These are phyloP conservation scores for Vanderwaltozyma yarrowii DNA, from an alignment of 805 yeast species.

Conservation along the genomic window DNA sequence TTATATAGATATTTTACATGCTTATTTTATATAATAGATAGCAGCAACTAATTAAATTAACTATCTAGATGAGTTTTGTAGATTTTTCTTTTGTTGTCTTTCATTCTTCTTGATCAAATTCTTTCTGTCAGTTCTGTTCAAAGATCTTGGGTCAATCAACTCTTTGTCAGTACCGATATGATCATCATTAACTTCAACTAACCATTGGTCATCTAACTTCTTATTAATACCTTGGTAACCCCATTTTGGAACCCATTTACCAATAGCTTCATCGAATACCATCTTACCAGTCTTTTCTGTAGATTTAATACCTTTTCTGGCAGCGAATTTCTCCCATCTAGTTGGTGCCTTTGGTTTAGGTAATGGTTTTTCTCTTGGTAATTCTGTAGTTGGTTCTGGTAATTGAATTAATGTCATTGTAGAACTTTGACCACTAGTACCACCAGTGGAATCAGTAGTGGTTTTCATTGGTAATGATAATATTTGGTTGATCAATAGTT, in stretches of 20 bases:
- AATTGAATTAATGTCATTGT: conserved; percentile 73
- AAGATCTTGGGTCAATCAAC: conserved; percentile 76
- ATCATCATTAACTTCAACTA: conserved; percentile 83
- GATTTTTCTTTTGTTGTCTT: conserved; percentile 85
- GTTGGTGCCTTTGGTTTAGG: conserved; percentile 90
- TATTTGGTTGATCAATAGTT: conserved; percentile 80
- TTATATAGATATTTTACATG: too few relatives aligned
- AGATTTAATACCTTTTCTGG: conserved; percentile 86
- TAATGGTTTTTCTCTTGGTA: conserved; percentile 92
- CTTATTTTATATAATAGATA: too few relatives aligned
- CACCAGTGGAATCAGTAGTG: conserved; percentile 62
- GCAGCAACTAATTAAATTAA: too few relatives aligned
- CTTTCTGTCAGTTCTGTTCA: conserved; percentile 76
- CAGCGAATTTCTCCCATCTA: conserved; percentile 95
- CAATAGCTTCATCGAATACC: conserved; percentile 79
- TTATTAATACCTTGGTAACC: conserved; percentile 94
- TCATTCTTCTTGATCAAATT: conserved; percentile 47
- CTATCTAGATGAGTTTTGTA: conserved; percentile 12
- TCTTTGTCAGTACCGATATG: conserved; percentile 50
- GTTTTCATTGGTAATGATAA: conserved; percentile 81
- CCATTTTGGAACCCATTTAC: conserved; percentile 98
- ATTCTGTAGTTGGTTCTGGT: conserved; percentile 70
- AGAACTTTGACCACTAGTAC: conserved; percentile 46
- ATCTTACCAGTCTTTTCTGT: conserved; percentile 83
- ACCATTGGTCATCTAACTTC: conserved; percentile 82